Evolutionary conservation across 176 grass and related monocot species (phyloP), one percentile per base, ranked within the genome.

Genomic region (maize (Zea mays)): DNA sequence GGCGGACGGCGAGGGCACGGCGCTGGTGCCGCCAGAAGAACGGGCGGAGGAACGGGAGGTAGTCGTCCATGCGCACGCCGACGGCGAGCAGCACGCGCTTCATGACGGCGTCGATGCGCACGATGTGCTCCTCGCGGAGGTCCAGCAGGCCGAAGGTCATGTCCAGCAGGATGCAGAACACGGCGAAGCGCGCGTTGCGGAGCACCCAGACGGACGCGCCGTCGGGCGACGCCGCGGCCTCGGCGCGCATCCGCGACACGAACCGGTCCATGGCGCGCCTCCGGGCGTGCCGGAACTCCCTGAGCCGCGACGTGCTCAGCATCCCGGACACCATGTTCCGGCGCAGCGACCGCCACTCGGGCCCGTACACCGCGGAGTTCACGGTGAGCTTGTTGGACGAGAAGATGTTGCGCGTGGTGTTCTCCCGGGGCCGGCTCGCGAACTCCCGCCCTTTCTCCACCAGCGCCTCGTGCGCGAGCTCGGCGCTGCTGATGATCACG

Each of bases 271-370:
- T 97, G 82, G 94, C 94, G 37, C 82, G 76, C 17, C 38, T 7
- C 71, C 94, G 57, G 0, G 86, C 68, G 15, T 82, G 88, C 2
- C 72, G 54, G 79, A 91, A 93, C 84, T 91, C 91, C 21, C 81
- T 20, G 36, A 97, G 91, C 20, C 94, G 86, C 34, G 91, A 64
- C 11, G 79, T 46, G 57, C 86, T 89, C 3, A 97, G 86, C 94
- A 97, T 97, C 62, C 94, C 94, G 47, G 91, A 87, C 64, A 97
- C 94, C 94, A 97, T 93, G 86, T 97, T 97, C 52, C 94, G 88
- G 21, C 94, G 88, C 36, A 97, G 82, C 35, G 86, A 81, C 21
- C 94, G 86, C 94, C 94, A 97, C 84, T 91, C 91, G 41, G 84
- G 51, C 1, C 94, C 94, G 80, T 93, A 97, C 21, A 93, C 55